Evolutionary conservation across 2,329 filamentous ascomycete species (phyloP).

Genomic region (Coniochaeta sp.): DNA sequence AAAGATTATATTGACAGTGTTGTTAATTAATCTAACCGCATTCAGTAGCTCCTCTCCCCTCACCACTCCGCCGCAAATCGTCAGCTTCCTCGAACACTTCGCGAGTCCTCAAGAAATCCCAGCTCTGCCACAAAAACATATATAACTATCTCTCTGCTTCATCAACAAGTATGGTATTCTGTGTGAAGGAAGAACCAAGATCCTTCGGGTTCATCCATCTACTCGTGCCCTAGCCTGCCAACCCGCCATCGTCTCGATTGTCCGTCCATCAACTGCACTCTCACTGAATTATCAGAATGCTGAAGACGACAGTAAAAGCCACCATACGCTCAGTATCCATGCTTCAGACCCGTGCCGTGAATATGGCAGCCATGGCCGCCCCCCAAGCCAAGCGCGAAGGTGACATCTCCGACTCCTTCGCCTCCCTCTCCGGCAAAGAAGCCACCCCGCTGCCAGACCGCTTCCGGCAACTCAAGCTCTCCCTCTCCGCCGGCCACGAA

Average conservation of each 20-base stretch:
- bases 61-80: not conserved
- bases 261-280: no score
- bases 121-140: not conserved
- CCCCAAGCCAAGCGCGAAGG: slow-evolving; percentile 42
- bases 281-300: not conserved
- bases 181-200: not conserved
- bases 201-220: not conserved
- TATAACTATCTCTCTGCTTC: not conserved
- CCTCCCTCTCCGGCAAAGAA: slow-evolving; percentile 44
- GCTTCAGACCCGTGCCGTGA: not conserved
- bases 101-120: not conserved
- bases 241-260: not conserved
- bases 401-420: slow-evolving; percentile 56
- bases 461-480: slow-evolving; percentile 49
- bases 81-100: not conserved
- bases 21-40: not conserved
- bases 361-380: slow-evolving; percentile 9
- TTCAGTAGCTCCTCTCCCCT: not conserved
- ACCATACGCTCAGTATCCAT: not conserved
- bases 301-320: not conserved
- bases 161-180: not conserved
- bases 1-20: not conserved
- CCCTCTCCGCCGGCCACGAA: slow-evolving; percentile 42
- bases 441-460: slow-evolving; percentile 42
- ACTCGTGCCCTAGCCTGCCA: not conserved